Evolutionary conservation across 805 yeast genomes (phyloP), one percentile per base, ranked within the genome.

Genomic region (Metschnikowia hibisci): DNA sequence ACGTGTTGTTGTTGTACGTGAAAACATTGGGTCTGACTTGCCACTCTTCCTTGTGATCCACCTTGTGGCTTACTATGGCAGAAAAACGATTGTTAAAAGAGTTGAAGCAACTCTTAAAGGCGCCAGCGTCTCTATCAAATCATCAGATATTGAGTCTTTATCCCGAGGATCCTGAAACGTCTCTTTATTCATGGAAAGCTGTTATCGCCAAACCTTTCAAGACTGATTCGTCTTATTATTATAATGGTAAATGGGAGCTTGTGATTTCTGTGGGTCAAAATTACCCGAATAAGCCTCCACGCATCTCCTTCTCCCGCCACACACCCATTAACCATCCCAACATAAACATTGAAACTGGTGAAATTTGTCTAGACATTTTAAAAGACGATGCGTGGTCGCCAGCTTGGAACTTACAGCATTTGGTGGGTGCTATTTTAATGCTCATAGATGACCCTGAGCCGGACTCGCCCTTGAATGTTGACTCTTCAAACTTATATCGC

Each of bases 401-500:
- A 0, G 87, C 86, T 1, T 84, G 88, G 86, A 76, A 80, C 42
- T 55, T 84, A 34, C 61, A 73, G 36, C 67, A 78, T 43, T 66
- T 78, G 5, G 64, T 82, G 35, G 70, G 75, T 13, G 87, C 87
- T 1, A 73, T 84, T 2, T 55, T 80, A 26, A 63, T 77, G 57
- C 66, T 84, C 12, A 54, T 84, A 7, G 76, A 73, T 33, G 77
- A 78, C 39, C 89, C 89, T 0, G 88, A 81, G 55, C 84, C 87
- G 0, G 79, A 80, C 47, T 78, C 85, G 32, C 91, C 91, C 0
- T 61, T 84, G 39, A 82, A 84, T 54, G 69, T 84, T 12, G 90
- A 84, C 56, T 68, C 81, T 61, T 85, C 88, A 5, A 81, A 79
- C 50, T 54, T 84, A 27, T 66, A 70, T 46, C 73, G 81, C 45